A percentile compares a stretch with the other conserved stretches of the same genome.
These are phyloP conservation scores for Spergularia bocconei DNA, from an alignment of 148 eudicot species.

Conservation along the genomic window DNA sequence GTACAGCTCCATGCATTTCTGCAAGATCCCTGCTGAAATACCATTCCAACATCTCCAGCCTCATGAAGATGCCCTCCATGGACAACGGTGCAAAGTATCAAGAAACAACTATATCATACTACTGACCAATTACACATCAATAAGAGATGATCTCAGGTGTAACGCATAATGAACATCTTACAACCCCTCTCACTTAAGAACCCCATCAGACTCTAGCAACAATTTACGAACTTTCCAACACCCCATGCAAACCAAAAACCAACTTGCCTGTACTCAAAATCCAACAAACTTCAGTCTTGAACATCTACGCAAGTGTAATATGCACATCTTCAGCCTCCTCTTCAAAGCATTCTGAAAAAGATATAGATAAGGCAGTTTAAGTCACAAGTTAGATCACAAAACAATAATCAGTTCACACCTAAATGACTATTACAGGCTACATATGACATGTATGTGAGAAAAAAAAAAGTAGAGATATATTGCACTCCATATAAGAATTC, in stretches of 20 bases:
- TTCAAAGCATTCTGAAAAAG: conserved; percentile 1
- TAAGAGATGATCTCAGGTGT: conserved; percentile 11
- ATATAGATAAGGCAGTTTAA: neutral
- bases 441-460: too few relatives aligned
- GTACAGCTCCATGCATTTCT: too few relatives aligned
- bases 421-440: too few relatives aligned
- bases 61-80: neutral
- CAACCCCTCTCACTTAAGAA: conserved; percentile 18
- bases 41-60: neutral
- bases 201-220: conserved; percentile 3
- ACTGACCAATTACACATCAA: conserved; percentile 18
- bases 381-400: too few relatives aligned
- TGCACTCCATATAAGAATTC: too few relatives aligned
- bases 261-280: neutral
- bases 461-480: too few relatives aligned
- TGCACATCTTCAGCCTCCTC: conserved; percentile 24
- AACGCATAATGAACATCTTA: conserved; percentile 13
- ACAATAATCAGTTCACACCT: too few relatives aligned
- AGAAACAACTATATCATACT: conserved; percentile 15
- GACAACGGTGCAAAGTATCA: neutral
- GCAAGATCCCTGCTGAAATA: too few relatives aligned
- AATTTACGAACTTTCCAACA: conserved; percentile 5
- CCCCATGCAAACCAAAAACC: conserved; percentile 16
- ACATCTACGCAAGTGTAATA: conserved; percentile 21
- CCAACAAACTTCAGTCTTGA: conserved; percentile 9